Evolutionary conservation across 2,329 filamentous ascomycete genomes (phyloP), one percentile per base, ranked within the genome.

Genomic region (Penicillium polonicum): DNA sequence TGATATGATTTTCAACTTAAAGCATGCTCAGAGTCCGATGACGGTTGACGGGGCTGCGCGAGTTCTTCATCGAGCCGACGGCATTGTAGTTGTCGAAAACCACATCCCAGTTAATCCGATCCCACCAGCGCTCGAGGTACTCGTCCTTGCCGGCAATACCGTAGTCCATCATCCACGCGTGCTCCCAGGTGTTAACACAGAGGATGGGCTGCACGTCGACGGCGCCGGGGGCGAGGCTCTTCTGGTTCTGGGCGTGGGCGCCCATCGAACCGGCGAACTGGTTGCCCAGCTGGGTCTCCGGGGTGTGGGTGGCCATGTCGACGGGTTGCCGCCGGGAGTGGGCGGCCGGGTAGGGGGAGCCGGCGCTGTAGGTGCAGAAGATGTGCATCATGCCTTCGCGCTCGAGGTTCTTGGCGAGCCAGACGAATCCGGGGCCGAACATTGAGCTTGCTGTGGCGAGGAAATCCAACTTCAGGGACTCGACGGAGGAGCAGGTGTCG

Each of bases 371-470:
- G 57, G 94, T 99, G 67, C 86, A 83, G 58, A 99, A 82, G 70
- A 99, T 84, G 69, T 87, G 86, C 68, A 80, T 74, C 52, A 76
- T 82, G 33, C 79, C 75, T 25, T 80, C 71, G 56, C 74, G 72
- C 52, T 78, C 76, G 21, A 74, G 70, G 64, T 72, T 72, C 76
- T 85, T 85, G 70, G 97, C 90, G 60, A 99, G 87, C 94, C 94
- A 99, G 72, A 97, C 89, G 78, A 95, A 97, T 64, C 94, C 94
- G 0, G 93, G 92, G 54, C 93, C 94, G 79, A 99, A 97, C 92
- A 97, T 97, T 78, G 87, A 84, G 65, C 85, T 82, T 58, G 93
- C 93, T 41, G 89, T 95, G 63, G 87, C 80, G 70, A 94, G 76
- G 76, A 99, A 87, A 73, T 94, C 90, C 67, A 83, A 82, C 72